These are phyloP conservation scores for Curvularia hawaiiensis DNA, from an alignment of 2,329 filamentous ascomycete species.

Conservation along the genomic window DNA sequence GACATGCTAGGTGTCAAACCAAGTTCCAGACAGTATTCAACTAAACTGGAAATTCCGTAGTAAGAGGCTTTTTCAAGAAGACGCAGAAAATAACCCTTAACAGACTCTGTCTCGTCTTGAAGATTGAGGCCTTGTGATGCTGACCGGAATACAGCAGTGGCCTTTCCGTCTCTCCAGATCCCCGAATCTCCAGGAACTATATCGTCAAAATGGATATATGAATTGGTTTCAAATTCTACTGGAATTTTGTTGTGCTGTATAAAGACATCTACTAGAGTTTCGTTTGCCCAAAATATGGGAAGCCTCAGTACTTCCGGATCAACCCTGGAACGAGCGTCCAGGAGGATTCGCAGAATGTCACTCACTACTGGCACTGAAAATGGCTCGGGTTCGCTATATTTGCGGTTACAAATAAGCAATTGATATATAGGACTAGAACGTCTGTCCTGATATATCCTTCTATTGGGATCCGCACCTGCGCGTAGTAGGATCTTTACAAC, in stretches of 20 bases:
- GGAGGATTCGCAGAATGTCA: not conserved
- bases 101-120: not conserved
- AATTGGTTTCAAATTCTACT: too few species aligned
- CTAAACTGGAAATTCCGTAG: not conserved
- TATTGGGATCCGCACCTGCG: not conserved
- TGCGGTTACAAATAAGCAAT: too few species aligned
- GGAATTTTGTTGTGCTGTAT: not conserved
- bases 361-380: too few species aligned
- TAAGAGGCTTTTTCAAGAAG: not conserved
- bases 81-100: rapidly evolving
- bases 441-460: too few species aligned
- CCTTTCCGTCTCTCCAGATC: too few species aligned
- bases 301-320: rapidly evolving
- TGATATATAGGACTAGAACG: not conserved
- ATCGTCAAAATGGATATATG: too few species aligned
- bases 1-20: not conserved
- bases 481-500: not conserved
- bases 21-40: not conserved
- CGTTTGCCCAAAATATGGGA: not conserved
- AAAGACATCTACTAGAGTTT: not conserved
- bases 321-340: not conserved
- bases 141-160: not conserved
- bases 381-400: too few species aligned
- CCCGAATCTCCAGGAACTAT: too few species aligned
- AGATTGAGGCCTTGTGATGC: not conserved